A percentile compares a stretch with the other conserved stretches of the same genome.
These are phyloP conservation scores for Rhodotorula sp. DNA, from an alignment of 1,284 basidiomycete species.

Conservation along the genomic window DNA sequence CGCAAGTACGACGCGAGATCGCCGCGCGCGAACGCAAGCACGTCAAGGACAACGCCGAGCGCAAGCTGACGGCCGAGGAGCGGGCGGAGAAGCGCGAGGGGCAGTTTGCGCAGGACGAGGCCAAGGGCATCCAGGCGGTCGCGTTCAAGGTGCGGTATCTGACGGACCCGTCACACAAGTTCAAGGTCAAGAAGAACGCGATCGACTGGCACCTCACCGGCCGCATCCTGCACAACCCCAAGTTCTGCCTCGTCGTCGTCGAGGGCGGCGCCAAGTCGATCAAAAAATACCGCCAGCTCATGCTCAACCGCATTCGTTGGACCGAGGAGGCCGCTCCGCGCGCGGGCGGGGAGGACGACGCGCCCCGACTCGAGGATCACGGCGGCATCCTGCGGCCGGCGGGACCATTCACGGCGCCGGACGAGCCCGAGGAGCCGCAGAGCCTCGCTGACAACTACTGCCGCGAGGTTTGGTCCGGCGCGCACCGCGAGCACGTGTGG, in stretches of 20 bases:
- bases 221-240: conserved; percentile 81
- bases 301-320: conserved; percentile 90
- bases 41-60: conserved; percentile 84
- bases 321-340: conserved; percentile 82
- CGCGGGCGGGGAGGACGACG: conserved; percentile 51
- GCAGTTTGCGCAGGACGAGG: conserved; percentile 75
- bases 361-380: conserved; percentile 50
- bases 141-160: conserved; percentile 92
- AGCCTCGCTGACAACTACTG: conserved; percentile 82
- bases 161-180: conserved; percentile 87
- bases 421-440: conserved; percentile 49
- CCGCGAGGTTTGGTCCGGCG: conserved; percentile 89
- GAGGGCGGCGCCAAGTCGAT: conserved; percentile 87
- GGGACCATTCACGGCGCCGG: conserved; percentile 48
- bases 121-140: conserved; percentile 78
- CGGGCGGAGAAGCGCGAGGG: conserved; percentile 77
- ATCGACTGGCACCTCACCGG: conserved; percentile 86
- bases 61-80: conserved; percentile 89
- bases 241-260: conserved; percentile 86
- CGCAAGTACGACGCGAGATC: conserved; percentile 87
- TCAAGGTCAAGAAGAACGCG: conserved; percentile 95
- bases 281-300: conserved; percentile 81
- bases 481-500: conserved; percentile 77
- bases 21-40: conserved; percentile 83
- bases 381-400: conserved; percentile 42